Conservation (phyloP, 345 rosid species). For the Arabidopsis arenosa region DNA sequence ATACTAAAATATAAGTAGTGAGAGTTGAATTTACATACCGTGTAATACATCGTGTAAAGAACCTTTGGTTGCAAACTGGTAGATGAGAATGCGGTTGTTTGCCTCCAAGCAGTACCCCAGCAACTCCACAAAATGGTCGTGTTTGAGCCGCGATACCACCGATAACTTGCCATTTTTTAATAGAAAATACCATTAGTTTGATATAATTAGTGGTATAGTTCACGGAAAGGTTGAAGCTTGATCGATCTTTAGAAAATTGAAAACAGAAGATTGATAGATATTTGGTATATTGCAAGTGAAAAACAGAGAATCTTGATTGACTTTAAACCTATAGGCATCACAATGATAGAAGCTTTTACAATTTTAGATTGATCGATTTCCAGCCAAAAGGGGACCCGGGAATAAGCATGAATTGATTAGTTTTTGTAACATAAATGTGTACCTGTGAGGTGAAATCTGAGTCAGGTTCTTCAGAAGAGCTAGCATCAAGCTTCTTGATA, state of each 20-base stretch:
- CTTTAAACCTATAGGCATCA: neutral
- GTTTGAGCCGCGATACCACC: constrained; percentile 81
- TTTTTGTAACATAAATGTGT: neutral
- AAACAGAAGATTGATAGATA: no score
- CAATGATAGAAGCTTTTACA: neutral
- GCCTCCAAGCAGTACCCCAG: constrained; percentile 82
- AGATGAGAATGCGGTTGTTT: constrained; percentile 75
- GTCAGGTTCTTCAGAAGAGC: constrained; percentile 81
- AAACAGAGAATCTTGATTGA: no score
- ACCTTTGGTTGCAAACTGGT: constrained; percentile 78
- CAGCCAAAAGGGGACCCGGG: neutral
- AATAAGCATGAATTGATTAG: neutral
- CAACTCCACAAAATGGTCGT: constrained; percentile 85
- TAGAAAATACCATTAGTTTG: constrained; percentile 7
- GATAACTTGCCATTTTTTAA: constrained; percentile 62
- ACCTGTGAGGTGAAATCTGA: constrained; percentile 90
- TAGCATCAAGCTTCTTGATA: constrained; percentile 86
- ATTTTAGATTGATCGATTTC: neutral
- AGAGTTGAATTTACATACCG: constrained; percentile 50
- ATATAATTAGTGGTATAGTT: neutral
- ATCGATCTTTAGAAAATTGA: neutral
- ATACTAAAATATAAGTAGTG: neutral
- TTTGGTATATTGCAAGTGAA: no score
- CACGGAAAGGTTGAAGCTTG: neutral
- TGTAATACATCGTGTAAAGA: constrained; percentile 94